Conservation (phyloP, 345 rosid species). For the Linum usitatissimum region DNA sequence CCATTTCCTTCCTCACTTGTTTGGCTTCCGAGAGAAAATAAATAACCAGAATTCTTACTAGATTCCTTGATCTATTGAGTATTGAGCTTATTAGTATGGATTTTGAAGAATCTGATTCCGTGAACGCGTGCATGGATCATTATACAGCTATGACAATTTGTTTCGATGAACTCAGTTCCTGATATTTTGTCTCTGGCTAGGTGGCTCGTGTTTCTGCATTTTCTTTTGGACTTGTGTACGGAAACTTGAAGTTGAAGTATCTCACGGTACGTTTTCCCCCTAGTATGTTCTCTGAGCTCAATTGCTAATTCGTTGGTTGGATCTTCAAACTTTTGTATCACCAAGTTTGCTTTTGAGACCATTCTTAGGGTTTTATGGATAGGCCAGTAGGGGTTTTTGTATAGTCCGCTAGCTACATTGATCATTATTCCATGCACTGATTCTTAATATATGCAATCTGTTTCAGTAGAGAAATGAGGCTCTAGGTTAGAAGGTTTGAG, state of each 20-base stretch:
- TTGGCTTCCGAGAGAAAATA: neutral
- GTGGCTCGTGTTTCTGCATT: conserved; percentile 71
- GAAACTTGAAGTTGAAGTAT: conserved; percentile 56
- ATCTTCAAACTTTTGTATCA: neutral
- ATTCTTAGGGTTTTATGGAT: neutral
- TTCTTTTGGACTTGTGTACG: conserved; percentile 50
- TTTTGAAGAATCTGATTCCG: neutral
- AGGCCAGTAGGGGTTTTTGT: neutral
- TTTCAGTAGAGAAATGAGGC: no score
- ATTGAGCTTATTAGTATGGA: neutral
- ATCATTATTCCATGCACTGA: no score
- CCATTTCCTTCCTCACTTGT: neutral
- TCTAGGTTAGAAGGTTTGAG: no score
- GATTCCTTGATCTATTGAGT: neutral
- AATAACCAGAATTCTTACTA: neutral
- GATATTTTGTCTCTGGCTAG: conserved; percentile 21
- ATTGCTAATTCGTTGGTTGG: neutral
- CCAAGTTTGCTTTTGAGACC: neutral
- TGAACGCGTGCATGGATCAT: no score
- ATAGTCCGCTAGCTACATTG: no score
- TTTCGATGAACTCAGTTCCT: conserved; percentile 2
- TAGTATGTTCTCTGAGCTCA: neutral
- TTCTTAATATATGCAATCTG: no score
- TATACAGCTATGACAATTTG: neutral
- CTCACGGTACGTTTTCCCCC: conserved; percentile 35